Evolutionary conservation across 345 rosid genomes (phyloP), one percentile per base, ranked within the genome.

Genomic region (Fremontodendron californicum): DNA sequence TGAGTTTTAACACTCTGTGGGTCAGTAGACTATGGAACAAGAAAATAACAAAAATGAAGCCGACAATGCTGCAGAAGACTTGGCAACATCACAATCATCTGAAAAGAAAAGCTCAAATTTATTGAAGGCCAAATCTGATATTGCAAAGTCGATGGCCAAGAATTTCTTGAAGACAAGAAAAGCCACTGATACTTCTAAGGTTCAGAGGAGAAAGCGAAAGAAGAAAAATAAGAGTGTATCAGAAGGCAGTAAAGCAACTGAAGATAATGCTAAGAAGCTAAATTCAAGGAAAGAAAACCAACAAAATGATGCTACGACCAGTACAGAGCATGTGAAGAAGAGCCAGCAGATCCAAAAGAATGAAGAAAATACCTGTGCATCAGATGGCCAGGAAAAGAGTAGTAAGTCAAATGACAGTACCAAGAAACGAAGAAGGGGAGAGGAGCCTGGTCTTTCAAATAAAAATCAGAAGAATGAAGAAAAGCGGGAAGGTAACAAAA

Each of bases 91-190:
- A 31, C 78, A 81, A 70, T 18, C 87, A 75, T 68, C 89, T 65
- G 70, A 75, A 75, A 85, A 76, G 52, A 77, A 78, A 85, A 75
- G 70, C 27, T 71, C 79, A 51, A 79, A 79, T 46, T 80, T 80
- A 71, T 61, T 78, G 75, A 88, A 67, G 83, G 85, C 80, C n/a
- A 86, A 75, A 68, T 66, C 87, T 29, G 87, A 79, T 71, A 76
- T 82, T 45, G 78, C 61, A 33, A 91, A 93, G 81, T 42, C 85
- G 74, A 51, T 79, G 27, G 85, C 76, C 37, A 82, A 80, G 74
- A 78, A 54, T 42, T 57, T 79, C 37, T 64, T 51, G 79, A 78
- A 82, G 74, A 73, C 73, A 55, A 82, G 72, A 79, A 79, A 80
- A 31, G 81, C 51, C 31, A 78, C 63, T 71, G 79, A 13, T 71